phyloP scores from a whole-genome alignment of 176 grass and related monocot genomes.

The Carex parvula region DNA sequence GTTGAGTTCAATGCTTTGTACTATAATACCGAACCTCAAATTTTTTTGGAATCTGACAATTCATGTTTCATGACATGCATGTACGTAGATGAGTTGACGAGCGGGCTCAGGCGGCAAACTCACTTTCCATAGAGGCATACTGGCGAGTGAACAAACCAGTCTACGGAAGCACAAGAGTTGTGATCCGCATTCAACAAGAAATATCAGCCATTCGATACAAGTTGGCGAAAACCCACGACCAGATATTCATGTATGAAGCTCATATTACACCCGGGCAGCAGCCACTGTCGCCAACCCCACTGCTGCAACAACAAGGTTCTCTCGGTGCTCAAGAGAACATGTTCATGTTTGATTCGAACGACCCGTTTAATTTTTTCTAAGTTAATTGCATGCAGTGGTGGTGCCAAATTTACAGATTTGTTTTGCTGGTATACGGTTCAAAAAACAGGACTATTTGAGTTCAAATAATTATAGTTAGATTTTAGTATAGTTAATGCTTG shows the following conservation, averaged over 20 bases:
- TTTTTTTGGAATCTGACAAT: background rate
- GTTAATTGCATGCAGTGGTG: background rate
- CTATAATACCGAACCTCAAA: background rate
- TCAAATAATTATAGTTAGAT: background rate
- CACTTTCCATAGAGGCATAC: conserved; percentile 46
- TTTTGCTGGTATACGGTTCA: background rate
- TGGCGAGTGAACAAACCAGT: conserved; percentile 63
- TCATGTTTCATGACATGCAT: background rate
- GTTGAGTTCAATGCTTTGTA: background rate
- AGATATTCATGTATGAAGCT: conserved; percentile 35
- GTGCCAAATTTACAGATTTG: background rate
- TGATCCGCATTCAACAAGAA: conserved; percentile 41
- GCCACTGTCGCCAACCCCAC: background rate
- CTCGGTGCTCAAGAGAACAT: background rate
- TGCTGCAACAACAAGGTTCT: background rate
- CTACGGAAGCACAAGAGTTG: conserved; percentile 48
- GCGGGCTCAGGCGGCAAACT: conserved; percentile 37
- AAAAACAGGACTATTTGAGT: background rate
- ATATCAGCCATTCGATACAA: conserved; percentile 40
- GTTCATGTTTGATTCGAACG: background rate
- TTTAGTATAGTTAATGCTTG: background rate
- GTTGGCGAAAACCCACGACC: conserved; percentile 39
- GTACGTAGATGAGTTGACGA: conserved; percentile 29
- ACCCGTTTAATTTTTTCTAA: background rate
- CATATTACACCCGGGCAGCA: background rate